Evolutionary conservation across 164 flowering plant species (phyloP).

Genomic region (Platanus orientalis): DNA sequence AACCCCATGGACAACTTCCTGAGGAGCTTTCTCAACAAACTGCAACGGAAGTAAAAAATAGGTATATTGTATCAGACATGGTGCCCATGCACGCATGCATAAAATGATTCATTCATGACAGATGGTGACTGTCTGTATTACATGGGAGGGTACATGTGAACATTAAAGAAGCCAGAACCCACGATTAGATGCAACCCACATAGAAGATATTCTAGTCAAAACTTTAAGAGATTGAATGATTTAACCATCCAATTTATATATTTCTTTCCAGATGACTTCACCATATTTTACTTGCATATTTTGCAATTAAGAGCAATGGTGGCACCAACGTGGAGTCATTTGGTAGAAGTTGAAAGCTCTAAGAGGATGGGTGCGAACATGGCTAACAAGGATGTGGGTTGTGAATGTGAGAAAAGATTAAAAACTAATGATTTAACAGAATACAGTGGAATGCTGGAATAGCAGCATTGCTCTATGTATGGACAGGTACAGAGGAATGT

Average conservation of each 20-base stretch:
- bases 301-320: neutral
- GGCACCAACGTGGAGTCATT: no score
- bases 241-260: neutral
- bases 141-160: neutral
- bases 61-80: neutral
- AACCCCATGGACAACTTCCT: slow-evolving; percentile 70
- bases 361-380: neutral
- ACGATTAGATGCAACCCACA: no score
- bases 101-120: neutral
- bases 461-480: no score
- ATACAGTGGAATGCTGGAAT: no score
- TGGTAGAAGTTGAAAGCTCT: neutral
- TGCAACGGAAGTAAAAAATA: slow-evolving; percentile 25
- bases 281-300: neutral
- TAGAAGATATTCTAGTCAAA: neutral
- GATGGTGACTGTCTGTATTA: neutral
- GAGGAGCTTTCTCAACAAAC: slow-evolving; percentile 92
- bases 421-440: neutral
- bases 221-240: neutral
- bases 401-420: neutral
- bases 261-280: neutral
- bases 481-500: no score
- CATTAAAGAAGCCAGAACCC: neutral
- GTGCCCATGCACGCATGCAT: neutral
- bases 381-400: neutral